Base-by-base conservation (phyloP, 73 alveolate genomes). In the Stentor coeruleus region DNA sequence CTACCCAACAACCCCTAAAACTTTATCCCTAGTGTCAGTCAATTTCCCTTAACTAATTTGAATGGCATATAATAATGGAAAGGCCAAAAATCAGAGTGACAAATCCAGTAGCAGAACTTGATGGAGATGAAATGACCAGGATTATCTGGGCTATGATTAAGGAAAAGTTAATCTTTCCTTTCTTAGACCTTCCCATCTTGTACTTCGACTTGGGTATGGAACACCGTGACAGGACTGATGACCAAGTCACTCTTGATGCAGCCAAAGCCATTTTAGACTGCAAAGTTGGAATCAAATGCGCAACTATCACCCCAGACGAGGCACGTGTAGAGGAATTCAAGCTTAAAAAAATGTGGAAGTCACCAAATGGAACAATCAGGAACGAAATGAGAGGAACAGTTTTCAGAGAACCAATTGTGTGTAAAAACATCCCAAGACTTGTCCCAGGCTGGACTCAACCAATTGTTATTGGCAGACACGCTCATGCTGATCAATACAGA, bases 401-500 rank as follows among this genome's bases (percentile, higher is more conserved):
- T 38, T 94, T 94, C 93, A 84, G 98, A 83, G 97, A 93, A 66
- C 98, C 98, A 35, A 94, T 94, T 74, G 60, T 92, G 75, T 86
- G 95, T 90, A 84, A 82, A 60, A 92, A 92, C 76, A 90, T 94
- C 76, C 98, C 98, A 58, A 84, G 93, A 79, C 84, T 89, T 30
- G 98, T 94, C 20, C 97, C 98, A 58, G 96, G 97, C 36, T 94
- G 98, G 98, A 86, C 94, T 42, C 40, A 92, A 66, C 98, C 98
- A 0, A 92, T 94, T 77, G 85, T 94, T 38, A 92, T 94, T 76
- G 98, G 97, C 36, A 88, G 98, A 84, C 98, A 94, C 89, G 95
- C 96, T 73, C 90, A 84, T 85, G 98, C 97, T 58, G 97, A 93
- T 87, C 90, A 94, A 82, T 94, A 94, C 91, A 87, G 89, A 84